Evolutionary conservation across 495 filamentous ascomycete species (phyloP).

Genomic region (Aspergillus homomorphus): DNA sequence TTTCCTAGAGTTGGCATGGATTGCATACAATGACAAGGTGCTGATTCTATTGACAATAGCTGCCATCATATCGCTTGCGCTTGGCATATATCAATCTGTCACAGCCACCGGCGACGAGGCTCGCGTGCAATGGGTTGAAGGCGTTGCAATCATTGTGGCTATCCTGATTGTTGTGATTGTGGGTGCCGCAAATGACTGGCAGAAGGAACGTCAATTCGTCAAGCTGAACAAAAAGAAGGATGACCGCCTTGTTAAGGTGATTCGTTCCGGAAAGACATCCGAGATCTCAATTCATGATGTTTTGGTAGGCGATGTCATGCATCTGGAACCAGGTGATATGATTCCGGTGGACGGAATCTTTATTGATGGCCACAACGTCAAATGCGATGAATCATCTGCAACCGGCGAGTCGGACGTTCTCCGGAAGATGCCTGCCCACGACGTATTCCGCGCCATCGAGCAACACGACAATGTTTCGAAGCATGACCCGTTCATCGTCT

Average conservation of each 20-base stretch:
- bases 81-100: conserved; percentile 70
- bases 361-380: conserved; percentile 69
- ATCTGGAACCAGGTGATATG: conserved; percentile 84
- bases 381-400: conserved; percentile 79
- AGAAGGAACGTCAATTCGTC: conserved; percentile 69
- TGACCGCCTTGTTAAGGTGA: conserved; percentile 66
- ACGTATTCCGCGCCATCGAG: conserved; percentile 78
- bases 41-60: conserved; percentile 75
- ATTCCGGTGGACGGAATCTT: conserved; percentile 77
- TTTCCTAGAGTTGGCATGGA: conserved; percentile 73
- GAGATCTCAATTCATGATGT: conserved; percentile 81
- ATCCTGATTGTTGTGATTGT: conserved; percentile 67
- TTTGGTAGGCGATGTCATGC: conserved; percentile 78
- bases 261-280: conserved; percentile 69
- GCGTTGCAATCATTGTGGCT: conserved; percentile 68
- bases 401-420: conserved; percentile 84
- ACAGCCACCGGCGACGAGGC: conserved; percentile 47
- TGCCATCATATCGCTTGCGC: conserved; percentile 76
- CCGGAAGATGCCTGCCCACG: conserved; percentile 67
- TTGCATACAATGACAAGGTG: conserved; percentile 81
- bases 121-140: conserved; percentile 72
- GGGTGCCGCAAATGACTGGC: conserved; percentile 68
- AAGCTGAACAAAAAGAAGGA: conserved; percentile 72
- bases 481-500: conserved; percentile 91
- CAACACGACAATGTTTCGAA: conserved; percentile 72